Percentiles rank a stretch among this genome's conserved stretches.
Evolutionary conservation across 2,329 filamentous ascomycete genomes (phyloP).

Genomic region (Calcarisporium arbuscula): DNA sequence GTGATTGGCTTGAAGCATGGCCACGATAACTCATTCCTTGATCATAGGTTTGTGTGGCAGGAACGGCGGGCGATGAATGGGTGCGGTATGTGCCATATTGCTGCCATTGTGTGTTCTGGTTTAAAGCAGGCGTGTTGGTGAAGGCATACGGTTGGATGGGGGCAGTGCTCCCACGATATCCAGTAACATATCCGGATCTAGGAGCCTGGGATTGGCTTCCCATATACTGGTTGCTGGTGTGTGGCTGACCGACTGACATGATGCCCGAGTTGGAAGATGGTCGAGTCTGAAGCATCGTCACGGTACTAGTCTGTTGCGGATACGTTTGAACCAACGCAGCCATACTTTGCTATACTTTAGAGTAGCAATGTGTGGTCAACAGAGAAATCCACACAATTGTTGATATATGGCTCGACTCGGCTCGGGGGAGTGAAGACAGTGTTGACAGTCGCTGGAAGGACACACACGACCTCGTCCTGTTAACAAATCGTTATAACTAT

Average conservation of each 20-base stretch:
- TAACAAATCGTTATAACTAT: too few species aligned
- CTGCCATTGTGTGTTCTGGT: constrained; percentile 47
- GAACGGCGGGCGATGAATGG: constrained; percentile 37
- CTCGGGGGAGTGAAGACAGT: constrained; percentile 1
- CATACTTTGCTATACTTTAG: too few species aligned
- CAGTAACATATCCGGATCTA: constrained; percentile 29
- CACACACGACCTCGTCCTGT: too few species aligned
- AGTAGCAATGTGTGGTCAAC: too few species aligned
- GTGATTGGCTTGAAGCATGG: constrained; percentile 24
- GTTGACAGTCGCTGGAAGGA: too few species aligned
- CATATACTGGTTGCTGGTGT: constrained; percentile 45
- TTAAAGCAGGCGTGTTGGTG: constrained; percentile 61
- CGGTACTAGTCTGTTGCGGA: constrained; percentile 66
- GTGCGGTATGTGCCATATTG: constrained; percentile 42
- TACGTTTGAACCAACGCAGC: constrained; percentile 79
- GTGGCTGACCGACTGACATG: constrained; percentile 45
- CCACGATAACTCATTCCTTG: constrained; percentile 14
- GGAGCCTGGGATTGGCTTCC: constrained; percentile 26
- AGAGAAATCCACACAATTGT: too few species aligned
- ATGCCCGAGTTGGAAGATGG: constrained; percentile 46
- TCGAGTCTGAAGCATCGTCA: constrained; percentile 70
- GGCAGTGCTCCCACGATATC: constrained; percentile 49
- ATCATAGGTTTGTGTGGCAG: constrained; percentile 24
- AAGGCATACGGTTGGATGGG: constrained; percentile 74
- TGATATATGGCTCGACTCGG: too few species aligned